Conservation (phyloP, 148 eudicot genomes). For the Rhododendron mucronatum region DNA sequence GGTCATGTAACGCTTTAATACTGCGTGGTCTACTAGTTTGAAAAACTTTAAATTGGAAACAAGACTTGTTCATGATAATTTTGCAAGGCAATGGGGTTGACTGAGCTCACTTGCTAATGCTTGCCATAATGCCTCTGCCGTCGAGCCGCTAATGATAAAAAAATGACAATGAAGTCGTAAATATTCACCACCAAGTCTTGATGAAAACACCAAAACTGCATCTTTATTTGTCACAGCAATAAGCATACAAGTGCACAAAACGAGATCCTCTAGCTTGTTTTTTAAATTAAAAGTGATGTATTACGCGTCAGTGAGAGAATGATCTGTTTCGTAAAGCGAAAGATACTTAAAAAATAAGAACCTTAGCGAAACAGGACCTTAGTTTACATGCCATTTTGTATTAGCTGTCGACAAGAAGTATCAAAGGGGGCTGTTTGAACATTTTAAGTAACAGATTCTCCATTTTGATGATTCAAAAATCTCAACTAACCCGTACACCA, state of each 20-base stretch:
- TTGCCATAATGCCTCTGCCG: background rate
- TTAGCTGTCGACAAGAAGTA: background rate
- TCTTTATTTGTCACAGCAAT: background rate
- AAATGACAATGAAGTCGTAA: background rate
- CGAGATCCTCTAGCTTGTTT: too few relatives aligned
- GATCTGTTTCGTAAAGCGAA: too few relatives aligned
- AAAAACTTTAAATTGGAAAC: background rate
- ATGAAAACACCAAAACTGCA: background rate
- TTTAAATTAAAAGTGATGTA: too few relatives aligned
- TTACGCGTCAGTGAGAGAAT: too few relatives aligned
- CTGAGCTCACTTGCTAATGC: too few relatives aligned
- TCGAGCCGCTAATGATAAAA: background rate
- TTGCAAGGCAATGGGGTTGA: too few relatives aligned
- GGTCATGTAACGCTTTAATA: background rate
- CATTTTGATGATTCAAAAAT: background rate
- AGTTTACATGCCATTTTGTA: too few relatives aligned
- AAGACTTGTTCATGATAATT: too few relatives aligned
- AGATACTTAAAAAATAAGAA: too few relatives aligned
- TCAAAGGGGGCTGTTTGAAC: background rate
- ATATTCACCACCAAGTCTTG: background rate
- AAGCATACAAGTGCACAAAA: too few relatives aligned
- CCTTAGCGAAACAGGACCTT: too few relatives aligned
- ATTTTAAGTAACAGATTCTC: background rate
- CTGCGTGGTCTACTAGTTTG: background rate
- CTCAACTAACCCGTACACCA: background rate